A percentile compares a stretch with the other conserved stretches of the same genome.
Evolutionary conservation across 2,329 filamentous ascomycete species (phyloP).

Genomic region (Epichloe gansuensis): DNA sequence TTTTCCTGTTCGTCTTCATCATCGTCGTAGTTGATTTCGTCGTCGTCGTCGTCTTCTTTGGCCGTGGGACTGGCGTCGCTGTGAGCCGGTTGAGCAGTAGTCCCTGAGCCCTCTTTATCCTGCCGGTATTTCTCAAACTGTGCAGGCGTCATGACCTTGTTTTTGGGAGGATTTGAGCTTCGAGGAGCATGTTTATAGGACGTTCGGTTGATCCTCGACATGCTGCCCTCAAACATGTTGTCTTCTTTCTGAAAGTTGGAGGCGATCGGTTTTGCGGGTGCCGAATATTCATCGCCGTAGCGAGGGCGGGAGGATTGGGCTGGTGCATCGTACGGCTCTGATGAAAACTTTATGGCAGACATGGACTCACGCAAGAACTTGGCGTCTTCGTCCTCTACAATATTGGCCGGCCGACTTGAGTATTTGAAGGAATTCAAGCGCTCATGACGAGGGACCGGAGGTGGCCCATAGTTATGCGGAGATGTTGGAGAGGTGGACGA

Average conservation of each 20-base stretch:
- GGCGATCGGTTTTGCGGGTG: slow-evolving; percentile 16
- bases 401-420: slow-evolving; percentile 23
- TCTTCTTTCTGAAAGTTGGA: slow-evolving; percentile 33
- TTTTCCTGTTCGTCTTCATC: slow-evolving; percentile 73
- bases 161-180: slow-evolving; percentile 32
- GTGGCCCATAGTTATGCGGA: slow-evolving; percentile 7
- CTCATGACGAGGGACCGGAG: slow-evolving; percentile 25
- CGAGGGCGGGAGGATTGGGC: slow-evolving; percentile 23
- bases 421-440: slow-evolving; percentile 18
- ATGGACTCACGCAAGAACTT: slow-evolving; percentile 40
- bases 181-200: slow-evolving; percentile 23
- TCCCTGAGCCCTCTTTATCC: slow-evolving; percentile 53
- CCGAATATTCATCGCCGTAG: slow-evolving; percentile 28
- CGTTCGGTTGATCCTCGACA: slow-evolving; percentile 25
- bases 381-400: slow-evolving; percentile 40
- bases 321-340: slow-evolving; percentile 12
- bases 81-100: slow-evolving; percentile 27
- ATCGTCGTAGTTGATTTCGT: slow-evolving; percentile 54
- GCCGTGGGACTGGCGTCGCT: slow-evolving; percentile 25
- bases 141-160: slow-evolving; percentile 81
- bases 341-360: slow-evolving; percentile 35
- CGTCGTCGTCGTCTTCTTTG: slow-evolving; percentile 50
- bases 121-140: slow-evolving; percentile 74
- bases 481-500: neutral
- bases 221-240: slow-evolving; percentile 41